phyloP scores from a whole-genome alignment of 345 rosid species.

The Brassica incana region DNA sequence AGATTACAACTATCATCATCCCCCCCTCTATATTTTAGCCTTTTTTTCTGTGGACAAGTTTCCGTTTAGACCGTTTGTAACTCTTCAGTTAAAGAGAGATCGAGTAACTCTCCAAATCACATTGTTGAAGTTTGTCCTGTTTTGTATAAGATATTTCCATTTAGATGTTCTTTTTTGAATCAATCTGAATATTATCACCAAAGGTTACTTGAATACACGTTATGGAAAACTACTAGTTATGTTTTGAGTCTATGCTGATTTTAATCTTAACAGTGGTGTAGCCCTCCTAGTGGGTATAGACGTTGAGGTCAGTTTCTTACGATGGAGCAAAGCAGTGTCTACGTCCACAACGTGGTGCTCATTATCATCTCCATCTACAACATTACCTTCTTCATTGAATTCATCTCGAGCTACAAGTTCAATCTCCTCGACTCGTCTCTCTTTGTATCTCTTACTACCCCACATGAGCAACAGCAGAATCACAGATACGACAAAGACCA shows the following conservation, averaged over 20 bases:
- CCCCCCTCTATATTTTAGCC: background rate
- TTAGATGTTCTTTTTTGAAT: background rate
- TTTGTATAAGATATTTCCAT: constrained; percentile 6
- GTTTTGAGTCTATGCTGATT: background rate
- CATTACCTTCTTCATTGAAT: background rate
- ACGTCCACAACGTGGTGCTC: background rate
- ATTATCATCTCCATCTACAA: background rate
- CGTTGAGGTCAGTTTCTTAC: background rate
- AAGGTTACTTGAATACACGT: background rate
- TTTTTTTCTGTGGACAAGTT: background rate
- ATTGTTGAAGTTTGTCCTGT: background rate
- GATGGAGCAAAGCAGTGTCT: background rate
- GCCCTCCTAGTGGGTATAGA: background rate
- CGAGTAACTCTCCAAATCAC: background rate
- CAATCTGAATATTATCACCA: background rate
- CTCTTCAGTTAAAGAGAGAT: background rate
- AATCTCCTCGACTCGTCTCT: background rate
- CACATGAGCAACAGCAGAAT: constrained; percentile 25
- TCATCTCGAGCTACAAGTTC: background rate
- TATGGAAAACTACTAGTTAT: background rate
- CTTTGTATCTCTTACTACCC: background rate
- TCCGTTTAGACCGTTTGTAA: constrained; percentile 21
- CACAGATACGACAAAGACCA: constrained; percentile 42
- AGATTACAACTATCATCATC: background rate
- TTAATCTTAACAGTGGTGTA: background rate